phyloP scores from a whole-genome alignment of 768 basidiomycete genomes.

The Termitomyces sp. region DNA sequence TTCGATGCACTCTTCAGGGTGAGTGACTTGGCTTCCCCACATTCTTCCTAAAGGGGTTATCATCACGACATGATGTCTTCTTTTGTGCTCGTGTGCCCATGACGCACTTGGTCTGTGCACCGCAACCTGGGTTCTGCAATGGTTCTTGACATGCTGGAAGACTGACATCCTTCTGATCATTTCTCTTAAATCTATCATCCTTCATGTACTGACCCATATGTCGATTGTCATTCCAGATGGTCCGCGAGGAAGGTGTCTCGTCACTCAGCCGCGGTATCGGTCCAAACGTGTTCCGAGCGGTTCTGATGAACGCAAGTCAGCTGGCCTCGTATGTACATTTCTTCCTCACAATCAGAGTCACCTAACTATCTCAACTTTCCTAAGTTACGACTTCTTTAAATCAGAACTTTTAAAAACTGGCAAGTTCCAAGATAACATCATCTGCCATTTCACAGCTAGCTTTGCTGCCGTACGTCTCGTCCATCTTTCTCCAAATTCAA shows the following conservation, averaged over 20 bases:
- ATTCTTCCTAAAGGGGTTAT: conserved; percentile 14
- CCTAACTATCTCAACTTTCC: not conserved
- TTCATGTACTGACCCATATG: not conserved
- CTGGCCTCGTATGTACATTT: conserved; percentile 70
- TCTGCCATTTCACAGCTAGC: conserved; percentile 81
- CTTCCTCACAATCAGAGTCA: not conserved
- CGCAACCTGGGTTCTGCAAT: not conserved
- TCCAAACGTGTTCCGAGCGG: conserved; percentile 83
- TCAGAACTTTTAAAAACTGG: conserved; percentile 68
- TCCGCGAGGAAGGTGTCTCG: conserved; percentile 79
- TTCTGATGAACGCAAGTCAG: conserved; percentile 92
- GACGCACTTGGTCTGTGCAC: conserved; percentile 6
- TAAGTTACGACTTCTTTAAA: conserved; percentile 91
- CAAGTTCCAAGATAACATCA: conserved; percentile 81
- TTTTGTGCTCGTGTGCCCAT: conserved; percentile 16
- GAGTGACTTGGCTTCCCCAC: conserved; percentile 30
- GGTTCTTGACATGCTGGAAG: not conserved
- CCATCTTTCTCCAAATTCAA: not conserved
- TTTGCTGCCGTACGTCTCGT: conserved; percentile 69
- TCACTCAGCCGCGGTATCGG: conserved; percentile 75
- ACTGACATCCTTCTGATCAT: too few relatives aligned
- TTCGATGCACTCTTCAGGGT: conserved; percentile 86
- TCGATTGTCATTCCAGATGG: conserved; percentile 54
- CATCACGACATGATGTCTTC: conserved; percentile 2
- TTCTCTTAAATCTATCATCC: too few relatives aligned